These are phyloP conservation scores for Alternaria novae-zelandiae DNA, from an alignment of 2,329 filamentous ascomycete genomes.

Conservation along the genomic window DNA sequence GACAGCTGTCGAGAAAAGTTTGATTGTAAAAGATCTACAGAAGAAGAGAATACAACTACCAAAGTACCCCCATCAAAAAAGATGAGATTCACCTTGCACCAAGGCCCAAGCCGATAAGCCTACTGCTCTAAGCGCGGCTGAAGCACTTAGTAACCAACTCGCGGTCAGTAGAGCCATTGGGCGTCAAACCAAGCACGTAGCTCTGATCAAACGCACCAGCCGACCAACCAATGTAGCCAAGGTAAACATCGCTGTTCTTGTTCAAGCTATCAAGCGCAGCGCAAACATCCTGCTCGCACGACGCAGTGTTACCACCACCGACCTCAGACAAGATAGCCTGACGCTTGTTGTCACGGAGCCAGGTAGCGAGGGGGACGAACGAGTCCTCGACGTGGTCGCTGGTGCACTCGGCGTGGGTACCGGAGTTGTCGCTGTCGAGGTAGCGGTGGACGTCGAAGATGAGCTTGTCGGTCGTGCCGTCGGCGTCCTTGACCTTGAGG, in stretches of 20 bases:
- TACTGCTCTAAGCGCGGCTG: not conserved
- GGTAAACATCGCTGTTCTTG: slow-evolving; percentile 40
- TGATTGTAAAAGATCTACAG: not conserved
- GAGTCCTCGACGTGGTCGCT: slow-evolving; percentile 41
- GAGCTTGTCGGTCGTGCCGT: slow-evolving; percentile 63
- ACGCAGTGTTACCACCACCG: slow-evolving; percentile 48
- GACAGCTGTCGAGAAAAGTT: not conserved
- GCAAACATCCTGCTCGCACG: slow-evolving; percentile 45
- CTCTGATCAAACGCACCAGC: slow-evolving; percentile 36
- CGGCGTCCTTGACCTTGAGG: slow-evolving; percentile 62
- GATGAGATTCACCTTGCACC: not conserved
- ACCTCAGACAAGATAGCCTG: slow-evolving; percentile 51
- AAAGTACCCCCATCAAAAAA: not conserved
- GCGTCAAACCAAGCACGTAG: slow-evolving; percentile 36
- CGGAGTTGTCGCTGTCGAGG: slow-evolving; percentile 50
- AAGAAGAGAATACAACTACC: not conserved
- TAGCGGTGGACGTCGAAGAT: slow-evolving; percentile 54
- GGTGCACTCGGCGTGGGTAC: slow-evolving; percentile 38
- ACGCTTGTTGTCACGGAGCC: slow-evolving; percentile 46
- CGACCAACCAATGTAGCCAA: slow-evolving; percentile 39
- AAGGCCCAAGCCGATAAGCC: fast-evolving
- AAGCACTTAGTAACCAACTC: not conserved
- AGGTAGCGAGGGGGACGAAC: slow-evolving; percentile 46
- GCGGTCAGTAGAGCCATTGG: slow-evolving; percentile 1
- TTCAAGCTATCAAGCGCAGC: slow-evolving; percentile 39